Evolutionary conservation across 441 rosid genomes (phyloP).

Genomic region (Adansonia madagascariensis): DNA sequence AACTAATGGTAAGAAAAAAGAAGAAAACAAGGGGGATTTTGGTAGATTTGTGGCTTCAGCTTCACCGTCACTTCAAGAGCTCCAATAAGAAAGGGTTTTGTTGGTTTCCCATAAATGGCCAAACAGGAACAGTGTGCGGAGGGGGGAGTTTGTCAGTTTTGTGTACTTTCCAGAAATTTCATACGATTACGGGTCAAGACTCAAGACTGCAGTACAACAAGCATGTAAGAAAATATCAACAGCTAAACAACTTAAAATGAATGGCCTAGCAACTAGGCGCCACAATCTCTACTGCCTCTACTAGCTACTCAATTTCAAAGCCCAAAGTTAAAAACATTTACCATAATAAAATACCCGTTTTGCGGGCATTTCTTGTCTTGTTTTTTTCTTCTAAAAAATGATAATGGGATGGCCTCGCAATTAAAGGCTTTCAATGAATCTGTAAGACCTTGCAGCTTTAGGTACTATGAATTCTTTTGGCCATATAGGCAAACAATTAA

Average conservation of each 20-base stretch:
- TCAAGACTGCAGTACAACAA: slow-evolving; percentile 22
- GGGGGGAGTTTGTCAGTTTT: slow-evolving; percentile 31
- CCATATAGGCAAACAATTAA: slow-evolving; percentile 32
- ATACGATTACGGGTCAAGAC: slow-evolving; percentile 23
- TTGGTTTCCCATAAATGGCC: slow-evolving; percentile 50
- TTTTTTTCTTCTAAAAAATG: slow-evolving; percentile 8
- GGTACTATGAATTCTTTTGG: slow-evolving; percentile 46
- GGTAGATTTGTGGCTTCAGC: slow-evolving; percentile 19
- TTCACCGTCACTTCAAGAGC: slow-evolving; percentile 32
- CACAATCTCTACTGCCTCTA: not conserved
- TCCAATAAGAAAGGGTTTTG: slow-evolving; percentile 23
- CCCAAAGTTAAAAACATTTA: not conserved
- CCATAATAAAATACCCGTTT: not conserved
- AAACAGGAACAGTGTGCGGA: slow-evolving; percentile 38
- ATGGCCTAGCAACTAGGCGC: slow-evolving; percentile 26
- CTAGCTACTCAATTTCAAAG: not conserved
- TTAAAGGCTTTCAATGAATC: slow-evolving; percentile 52
- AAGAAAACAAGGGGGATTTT: not conserved
- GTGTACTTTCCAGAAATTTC: slow-evolving; percentile 37
- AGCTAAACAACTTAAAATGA: slow-evolving; percentile 8
- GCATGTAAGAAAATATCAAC: slow-evolving; percentile 24
- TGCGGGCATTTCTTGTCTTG: not conserved
- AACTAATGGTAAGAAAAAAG: not conserved
- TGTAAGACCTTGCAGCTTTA: slow-evolving; percentile 41
- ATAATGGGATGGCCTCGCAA: slow-evolving; percentile 39